Conservation (phyloP, 2,329 filamentous ascomycete species). For the Alternaria sp. region DNA sequence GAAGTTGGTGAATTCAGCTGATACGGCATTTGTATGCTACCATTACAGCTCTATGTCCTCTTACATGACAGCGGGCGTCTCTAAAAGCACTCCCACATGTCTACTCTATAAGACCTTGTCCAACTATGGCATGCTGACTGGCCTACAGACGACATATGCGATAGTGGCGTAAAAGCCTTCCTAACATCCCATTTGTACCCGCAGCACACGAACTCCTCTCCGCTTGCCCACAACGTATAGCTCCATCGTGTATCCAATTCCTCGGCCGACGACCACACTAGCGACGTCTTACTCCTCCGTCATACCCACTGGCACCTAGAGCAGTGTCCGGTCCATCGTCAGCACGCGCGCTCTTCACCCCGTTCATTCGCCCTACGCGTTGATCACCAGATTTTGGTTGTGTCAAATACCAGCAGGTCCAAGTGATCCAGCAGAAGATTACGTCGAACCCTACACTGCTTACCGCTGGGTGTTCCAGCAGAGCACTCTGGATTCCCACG, state of each 20-base stretch:
- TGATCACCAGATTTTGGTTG: slow-evolving; percentile 16
- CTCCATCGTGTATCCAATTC: neutral
- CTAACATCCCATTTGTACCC: neutral
- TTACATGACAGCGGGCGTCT: neutral
- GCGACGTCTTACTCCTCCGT: slow-evolving; percentile 27
- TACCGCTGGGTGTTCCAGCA: slow-evolving; percentile 47
- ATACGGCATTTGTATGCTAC: neutral
- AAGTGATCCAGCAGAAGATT: slow-evolving; percentile 50
- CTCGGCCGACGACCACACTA: slow-evolving; percentile 6
- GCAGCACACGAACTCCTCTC: neutral
- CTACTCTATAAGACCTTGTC: neutral
- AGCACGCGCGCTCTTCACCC: slow-evolving; percentile 2
- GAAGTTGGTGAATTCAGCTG: neutral
- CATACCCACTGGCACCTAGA: slow-evolving; percentile 15
- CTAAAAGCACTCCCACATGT: neutral
- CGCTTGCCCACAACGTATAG: neutral
- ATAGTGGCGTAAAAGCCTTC: neutral
- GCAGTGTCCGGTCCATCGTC: slow-evolving; percentile 13
- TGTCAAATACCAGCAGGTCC: slow-evolving; percentile 39
- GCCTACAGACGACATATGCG: neutral
- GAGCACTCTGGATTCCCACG: slow-evolving; percentile 27
- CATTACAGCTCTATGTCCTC: neutral
- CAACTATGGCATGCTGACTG: neutral
- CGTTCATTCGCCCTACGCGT: neutral
- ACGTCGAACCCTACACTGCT: slow-evolving; percentile 49